phyloP scores from a whole-genome alignment of 169 alveolate species.

The Cryptosporidium tyzzeri region DNA sequence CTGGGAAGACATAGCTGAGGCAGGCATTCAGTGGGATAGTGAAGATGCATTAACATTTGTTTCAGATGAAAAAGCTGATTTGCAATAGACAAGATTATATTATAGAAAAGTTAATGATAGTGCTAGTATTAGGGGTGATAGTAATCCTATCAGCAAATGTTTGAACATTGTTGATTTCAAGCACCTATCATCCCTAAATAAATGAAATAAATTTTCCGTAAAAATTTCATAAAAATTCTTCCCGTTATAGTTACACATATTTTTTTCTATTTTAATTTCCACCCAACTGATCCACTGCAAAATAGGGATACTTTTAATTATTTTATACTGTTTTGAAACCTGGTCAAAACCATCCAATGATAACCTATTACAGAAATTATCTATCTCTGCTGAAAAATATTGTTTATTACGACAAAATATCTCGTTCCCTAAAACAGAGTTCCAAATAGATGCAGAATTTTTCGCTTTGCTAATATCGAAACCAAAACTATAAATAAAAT shows the following conservation, averaged over 20 bases:
- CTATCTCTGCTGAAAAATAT: not conserved
- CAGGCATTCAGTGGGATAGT: slow-evolving; percentile 74
- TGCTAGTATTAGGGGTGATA: slow-evolving; percentile 39
- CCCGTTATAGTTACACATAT: not conserved
- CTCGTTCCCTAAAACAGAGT: slow-evolving; percentile 55
- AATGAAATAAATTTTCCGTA: slow-evolving; percentile 2
- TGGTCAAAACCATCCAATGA: slow-evolving; percentile 18
- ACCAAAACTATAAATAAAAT: not conserved
- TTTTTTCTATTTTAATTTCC: not conserved
- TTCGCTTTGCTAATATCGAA: slow-evolving; percentile 26
- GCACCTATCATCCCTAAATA: slow-evolving; percentile 24
- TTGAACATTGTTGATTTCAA: slow-evolving; percentile 38
- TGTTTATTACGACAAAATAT: slow-evolving; percentile 14
- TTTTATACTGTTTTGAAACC: slow-evolving; percentile 21
- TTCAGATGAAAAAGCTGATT: slow-evolving; percentile 34
- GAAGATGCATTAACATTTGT: slow-evolving; percentile 51
- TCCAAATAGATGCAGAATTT: slow-evolving; percentile 59
- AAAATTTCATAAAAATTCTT: not conserved
- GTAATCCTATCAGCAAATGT: slow-evolving; percentile 20
- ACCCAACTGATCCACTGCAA: slow-evolving; percentile 58
- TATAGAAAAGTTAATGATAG: slow-evolving; percentile 27
- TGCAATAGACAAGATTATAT: not conserved
- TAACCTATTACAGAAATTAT: not conserved
- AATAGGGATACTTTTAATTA: slow-evolving; percentile 35
- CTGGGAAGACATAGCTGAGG: slow-evolving; percentile 77